Conservation (phyloP, 495 filamentous ascomycete species). For the Apiosordaria backusii region DNA sequence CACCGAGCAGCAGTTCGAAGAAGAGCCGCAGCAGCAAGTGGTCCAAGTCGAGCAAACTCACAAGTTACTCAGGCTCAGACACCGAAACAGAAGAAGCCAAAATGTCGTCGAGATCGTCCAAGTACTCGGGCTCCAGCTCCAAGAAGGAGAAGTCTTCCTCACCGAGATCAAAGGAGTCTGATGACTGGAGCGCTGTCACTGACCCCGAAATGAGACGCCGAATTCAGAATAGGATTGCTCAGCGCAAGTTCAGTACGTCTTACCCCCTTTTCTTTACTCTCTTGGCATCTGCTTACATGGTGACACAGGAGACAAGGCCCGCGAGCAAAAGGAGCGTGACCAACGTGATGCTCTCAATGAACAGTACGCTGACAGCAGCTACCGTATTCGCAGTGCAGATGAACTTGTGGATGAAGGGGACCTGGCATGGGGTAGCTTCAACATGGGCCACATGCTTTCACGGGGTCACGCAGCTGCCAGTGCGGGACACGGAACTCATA, state of each 20-base stretch:
- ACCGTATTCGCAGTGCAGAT: constrained; percentile 50
- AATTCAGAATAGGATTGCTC: constrained; percentile 59
- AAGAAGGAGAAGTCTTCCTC: constrained; percentile 35
- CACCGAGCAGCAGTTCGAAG: constrained; percentile 10
- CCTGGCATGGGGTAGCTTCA: constrained; percentile 60
- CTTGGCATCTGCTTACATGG: constrained; percentile 18
- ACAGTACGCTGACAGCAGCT: constrained; percentile 51
- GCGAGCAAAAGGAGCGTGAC: constrained; percentile 54
- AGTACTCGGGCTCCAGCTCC: constrained; percentile 29
- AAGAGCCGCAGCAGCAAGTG: constrained; percentile 18
- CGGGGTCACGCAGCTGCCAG: constrained; percentile 49
- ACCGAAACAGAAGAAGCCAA: constrained; percentile 29
- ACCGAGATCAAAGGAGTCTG: constrained; percentile 40
- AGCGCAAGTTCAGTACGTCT: constrained; percentile 57
- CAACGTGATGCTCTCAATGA: constrained; percentile 56
- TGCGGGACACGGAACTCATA: constrained; percentile 7
- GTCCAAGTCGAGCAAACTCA: constrained; percentile 14
- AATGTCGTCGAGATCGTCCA: constrained; percentile 38
- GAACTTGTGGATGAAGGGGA: constrained; percentile 43
- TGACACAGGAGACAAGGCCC: constrained; percentile 55
- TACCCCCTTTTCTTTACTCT: not conserved
- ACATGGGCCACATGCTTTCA: constrained; percentile 52
- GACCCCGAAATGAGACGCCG: constrained; percentile 58
- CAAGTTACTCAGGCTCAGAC: constrained; percentile 30
- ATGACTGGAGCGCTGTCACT: constrained; percentile 58